These are phyloP conservation scores for Pseudopyricularia cyperi DNA, from an alignment of 2,329 filamentous ascomycete species.

Conservation along the genomic window DNA sequence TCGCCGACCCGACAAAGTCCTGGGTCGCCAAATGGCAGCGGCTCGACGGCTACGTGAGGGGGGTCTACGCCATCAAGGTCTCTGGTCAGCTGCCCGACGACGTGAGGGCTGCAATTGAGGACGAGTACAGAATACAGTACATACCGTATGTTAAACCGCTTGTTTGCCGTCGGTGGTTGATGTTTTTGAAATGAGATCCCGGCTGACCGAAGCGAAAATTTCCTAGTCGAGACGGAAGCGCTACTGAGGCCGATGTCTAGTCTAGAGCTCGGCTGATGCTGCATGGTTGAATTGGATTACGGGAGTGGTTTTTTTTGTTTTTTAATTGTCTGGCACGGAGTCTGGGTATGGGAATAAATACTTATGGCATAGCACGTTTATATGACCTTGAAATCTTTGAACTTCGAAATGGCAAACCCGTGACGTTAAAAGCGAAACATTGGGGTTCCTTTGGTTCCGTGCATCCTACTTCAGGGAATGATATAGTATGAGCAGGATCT, in stretches of 20 bases:
- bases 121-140: constrained; percentile 51
- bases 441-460: too few relatives aligned
- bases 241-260: constrained; percentile 28
- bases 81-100: constrained; percentile 65
- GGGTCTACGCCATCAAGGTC: constrained; percentile 91
- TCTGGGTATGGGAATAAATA: background rate
- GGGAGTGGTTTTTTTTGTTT: background rate
- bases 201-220: constrained; percentile 4
- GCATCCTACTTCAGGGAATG: too few relatives aligned
- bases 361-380: background rate
- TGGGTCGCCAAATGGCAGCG: constrained; percentile 98
- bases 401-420: too few relatives aligned
- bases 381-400: too few relatives aligned
- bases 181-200: background rate
- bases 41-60: constrained; percentile 73
- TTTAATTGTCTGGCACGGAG: background rate
- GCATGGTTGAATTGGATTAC: too few relatives aligned
- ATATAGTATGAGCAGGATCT: too few relatives aligned
- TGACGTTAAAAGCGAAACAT: too few relatives aligned
- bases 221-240: constrained; percentile 41
- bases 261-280: too few relatives aligned
- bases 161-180: background rate
- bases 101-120: constrained; percentile 44
- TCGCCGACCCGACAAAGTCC: constrained; percentile 68
- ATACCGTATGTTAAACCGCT: constrained; percentile 41